phyloP scores from a whole-genome alignment of 2,329 filamentous ascomycete species.

The Claviceps quebecensis region DNA sequence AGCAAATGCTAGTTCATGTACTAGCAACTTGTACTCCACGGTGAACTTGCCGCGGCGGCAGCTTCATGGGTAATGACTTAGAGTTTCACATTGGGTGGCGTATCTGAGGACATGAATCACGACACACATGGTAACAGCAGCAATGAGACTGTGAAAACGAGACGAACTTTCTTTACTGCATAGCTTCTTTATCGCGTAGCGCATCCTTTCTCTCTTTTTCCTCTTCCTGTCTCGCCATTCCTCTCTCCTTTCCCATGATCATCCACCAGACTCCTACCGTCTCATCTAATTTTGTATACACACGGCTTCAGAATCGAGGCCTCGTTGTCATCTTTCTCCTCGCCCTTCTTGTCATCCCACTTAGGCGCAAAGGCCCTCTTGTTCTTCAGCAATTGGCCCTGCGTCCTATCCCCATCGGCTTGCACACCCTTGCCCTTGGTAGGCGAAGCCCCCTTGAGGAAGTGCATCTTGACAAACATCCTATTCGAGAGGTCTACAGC shows the following conservation, averaged over 20 bases:
- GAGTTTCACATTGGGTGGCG: not conserved
- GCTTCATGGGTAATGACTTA: not conserved
- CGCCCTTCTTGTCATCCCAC: slow-evolving; percentile 35
- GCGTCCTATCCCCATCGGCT: slow-evolving; percentile 27
- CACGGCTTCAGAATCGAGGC: slow-evolving; percentile 71
- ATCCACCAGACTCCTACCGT: not conserved
- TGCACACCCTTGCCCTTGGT: slow-evolving; percentile 60
- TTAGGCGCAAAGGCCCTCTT: slow-evolving; percentile 41
- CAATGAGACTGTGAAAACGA: not conserved
- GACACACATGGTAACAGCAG: not conserved
- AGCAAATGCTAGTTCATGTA: not conserved
- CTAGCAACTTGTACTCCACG: too few species aligned
- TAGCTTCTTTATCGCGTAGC: not conserved
- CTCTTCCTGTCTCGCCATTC: not conserved
- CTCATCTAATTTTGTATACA: slow-evolving; percentile 79
- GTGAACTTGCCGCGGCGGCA: not conserved
- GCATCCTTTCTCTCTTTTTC: not conserved
- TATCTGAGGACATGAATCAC: not conserved
- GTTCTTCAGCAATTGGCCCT: slow-evolving; percentile 31
- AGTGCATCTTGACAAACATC: slow-evolving; percentile 98
- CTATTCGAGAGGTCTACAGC: slow-evolving; percentile 77
- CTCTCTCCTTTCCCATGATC: too few species aligned
- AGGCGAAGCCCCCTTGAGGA: slow-evolving; percentile 69
- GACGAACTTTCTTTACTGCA: not conserved
- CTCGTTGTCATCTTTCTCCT: slow-evolving; percentile 51